These are phyloP conservation scores for Cyclostephanos invisitatus DNA, from an alignment of 108 stramenopile species.

Conservation along the genomic window DNA sequence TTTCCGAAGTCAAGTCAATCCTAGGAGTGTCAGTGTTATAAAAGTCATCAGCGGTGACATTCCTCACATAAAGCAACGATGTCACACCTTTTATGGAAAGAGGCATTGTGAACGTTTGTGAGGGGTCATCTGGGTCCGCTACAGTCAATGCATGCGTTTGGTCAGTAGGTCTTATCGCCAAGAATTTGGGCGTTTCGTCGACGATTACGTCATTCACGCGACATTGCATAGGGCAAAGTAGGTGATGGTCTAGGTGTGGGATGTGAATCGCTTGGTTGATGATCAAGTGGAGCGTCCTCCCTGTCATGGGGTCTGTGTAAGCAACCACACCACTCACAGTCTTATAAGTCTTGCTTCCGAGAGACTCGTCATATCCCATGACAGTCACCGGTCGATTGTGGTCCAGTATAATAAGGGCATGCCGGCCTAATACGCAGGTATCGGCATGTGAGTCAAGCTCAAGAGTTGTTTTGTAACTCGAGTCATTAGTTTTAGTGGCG, in stretches of 20 bases:
- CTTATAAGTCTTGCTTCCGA: not conserved
- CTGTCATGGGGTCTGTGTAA: not conserved
- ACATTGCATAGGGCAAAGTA: constrained; percentile 35
- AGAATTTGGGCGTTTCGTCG: constrained; percentile 24
- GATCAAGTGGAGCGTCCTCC: not conserved
- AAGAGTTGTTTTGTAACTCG: constrained; percentile 15
- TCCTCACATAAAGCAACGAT: not conserved
- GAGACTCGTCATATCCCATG: constrained; percentile 1
- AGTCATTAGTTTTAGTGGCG: not conserved
- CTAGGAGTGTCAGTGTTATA: not conserved
- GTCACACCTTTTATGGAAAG: not conserved
- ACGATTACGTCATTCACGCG: constrained; percentile 22
- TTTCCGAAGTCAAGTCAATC: constrained; percentile 15
- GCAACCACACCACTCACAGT: constrained; percentile 12
- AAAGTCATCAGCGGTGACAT: not conserved
- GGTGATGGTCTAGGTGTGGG: constrained; percentile 20
- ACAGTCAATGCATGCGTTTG: constrained; percentile 15
- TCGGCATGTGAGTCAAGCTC: constrained; percentile 31
- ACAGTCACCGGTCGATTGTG: constrained; percentile 7
- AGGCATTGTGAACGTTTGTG: not conserved
- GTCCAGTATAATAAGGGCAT: constrained; percentile 3
- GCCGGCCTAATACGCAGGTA: constrained; percentile 15
- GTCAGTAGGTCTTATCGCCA: constrained; percentile 5
- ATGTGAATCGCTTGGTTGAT: constrained; percentile 21
- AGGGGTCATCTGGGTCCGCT: not conserved